Percentiles rank a stretch among this genome's conserved stretches.
These are phyloP conservation scores for Cyberlindnera xylosilytica DNA, from an alignment of 805 yeast species.

Conservation along the genomic window DNA sequence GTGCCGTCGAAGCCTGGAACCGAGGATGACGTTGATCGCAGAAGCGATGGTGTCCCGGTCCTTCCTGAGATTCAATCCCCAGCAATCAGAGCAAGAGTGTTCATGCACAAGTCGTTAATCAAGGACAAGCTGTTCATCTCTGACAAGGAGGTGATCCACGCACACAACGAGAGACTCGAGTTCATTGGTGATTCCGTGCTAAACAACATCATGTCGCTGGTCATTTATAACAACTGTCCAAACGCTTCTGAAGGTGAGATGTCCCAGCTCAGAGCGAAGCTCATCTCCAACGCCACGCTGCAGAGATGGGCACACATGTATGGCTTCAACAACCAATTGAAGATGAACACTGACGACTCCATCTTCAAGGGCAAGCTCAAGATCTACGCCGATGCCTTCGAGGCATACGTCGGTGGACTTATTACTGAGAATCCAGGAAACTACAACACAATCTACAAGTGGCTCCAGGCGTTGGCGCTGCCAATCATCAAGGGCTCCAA, in stretches of 20 bases:
- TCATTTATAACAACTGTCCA: slow-evolving; percentile 66
- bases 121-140: slow-evolving; percentile 44
- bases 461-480: slow-evolving; percentile 54
- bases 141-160: slow-evolving; percentile 52
- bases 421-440: slow-evolving; percentile 52
- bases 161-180: slow-evolving; percentile 85
- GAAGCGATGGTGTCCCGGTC: slow-evolving; percentile 48
- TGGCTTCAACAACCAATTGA: slow-evolving; percentile 57
- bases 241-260: slow-evolving; percentile 76
- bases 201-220: slow-evolving; percentile 65
- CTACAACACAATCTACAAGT: slow-evolving; percentile 45
- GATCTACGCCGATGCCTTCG: slow-evolving; percentile 84
- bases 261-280: slow-evolving; percentile 61
- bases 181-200: slow-evolving; percentile 87
- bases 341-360: slow-evolving; percentile 45
- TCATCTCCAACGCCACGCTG: slow-evolving; percentile 72
- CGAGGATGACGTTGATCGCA: slow-evolving; percentile 18
- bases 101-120: slow-evolving; percentile 74
- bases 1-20: not conserved
- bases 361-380: slow-evolving; percentile 59
- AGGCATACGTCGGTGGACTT: slow-evolving; percentile 90
- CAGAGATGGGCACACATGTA: slow-evolving; percentile 69
- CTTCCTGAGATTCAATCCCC: slow-evolving; percentile 66
- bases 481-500: slow-evolving; percentile 31
- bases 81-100: slow-evolving; percentile 63